Base-by-base conservation (phyloP, 2,329 filamentous ascomycete genomes). In the Aureobasidium sp. region DNA sequence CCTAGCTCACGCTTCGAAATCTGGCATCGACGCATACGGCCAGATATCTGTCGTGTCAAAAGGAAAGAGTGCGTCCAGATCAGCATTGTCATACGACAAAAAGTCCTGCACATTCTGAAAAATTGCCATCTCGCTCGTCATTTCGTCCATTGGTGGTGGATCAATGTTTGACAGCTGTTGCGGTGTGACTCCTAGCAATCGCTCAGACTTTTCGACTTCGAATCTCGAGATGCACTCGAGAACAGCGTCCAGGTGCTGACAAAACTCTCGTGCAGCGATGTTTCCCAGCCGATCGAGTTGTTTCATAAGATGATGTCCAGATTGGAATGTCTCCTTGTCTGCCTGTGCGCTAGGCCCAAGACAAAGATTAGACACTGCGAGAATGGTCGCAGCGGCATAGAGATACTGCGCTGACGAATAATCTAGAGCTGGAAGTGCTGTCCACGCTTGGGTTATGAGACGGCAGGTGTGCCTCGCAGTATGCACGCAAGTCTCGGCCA, bases 341-440 rank as follows among this genome's bases (percentile, higher is more conserved):
- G 69, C 70, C 2, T 67, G 60, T 60, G 64, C 68, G 1, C 67
- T 69, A 5, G 72, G 65, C 4, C 71, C 67, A 39, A 64, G 62
- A 0, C 78, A 67, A 0, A 79, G 67, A 41, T 74, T 77, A 1
- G 79, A 79, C 0, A 79, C 71, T 0, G 76, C 77, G 2, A 81
- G 72, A 9, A 80, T 74, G 0, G 75, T 78, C 2, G 76, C 71
- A 0, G 77, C 73, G 0, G 78, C 77, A 67, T 80, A 80, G 29
- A 81, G 74, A 41, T 78, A 80, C 51, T 79, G 77, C 0, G 76
- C 75, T 65, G 76, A 73, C 49, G 77, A 78, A 66, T 79, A 80
- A 62, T 80, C 79, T 47, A 80, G 78, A 0, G 75, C 79, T 0
- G 74, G 70, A 60, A 80, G 79, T 0, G 77, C 74, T 2, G 79